A percentile compares a stretch with the other conserved stretches of the same genome.
Evolutionary conservation across 768 basidiomycete genomes (phyloP).

Genomic region (Trametes meyenii): DNA sequence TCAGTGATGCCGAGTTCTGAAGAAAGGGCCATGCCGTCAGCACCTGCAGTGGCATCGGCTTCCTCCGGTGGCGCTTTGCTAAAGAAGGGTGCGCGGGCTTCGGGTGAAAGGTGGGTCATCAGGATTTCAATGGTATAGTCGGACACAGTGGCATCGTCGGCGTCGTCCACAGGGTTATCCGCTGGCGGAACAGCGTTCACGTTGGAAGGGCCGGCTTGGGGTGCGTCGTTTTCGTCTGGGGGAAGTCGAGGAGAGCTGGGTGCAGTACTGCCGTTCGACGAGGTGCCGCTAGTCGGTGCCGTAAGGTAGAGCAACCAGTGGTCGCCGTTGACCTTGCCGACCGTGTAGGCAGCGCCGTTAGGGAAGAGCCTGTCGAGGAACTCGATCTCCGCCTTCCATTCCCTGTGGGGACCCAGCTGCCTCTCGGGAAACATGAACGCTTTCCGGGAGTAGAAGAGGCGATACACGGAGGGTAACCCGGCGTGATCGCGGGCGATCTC

Average conservation of each 20-base stretch:
- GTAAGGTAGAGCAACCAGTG: constrained; percentile 98
- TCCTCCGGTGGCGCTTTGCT: constrained; percentile 45
- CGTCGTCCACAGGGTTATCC: constrained; percentile 23
- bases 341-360: constrained; percentile 90
- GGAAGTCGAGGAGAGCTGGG: constrained; percentile 30
- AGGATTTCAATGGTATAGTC: constrained; percentile 98
- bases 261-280: constrained; percentile 20
- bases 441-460: constrained; percentile 98
- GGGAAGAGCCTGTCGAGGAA: constrained; percentile 90
- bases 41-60: constrained; percentile 14
- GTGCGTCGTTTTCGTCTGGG: constrained; percentile 26
- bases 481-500: constrained; percentile 82
- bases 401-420: constrained; percentile 88
- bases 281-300: constrained; percentile 46
- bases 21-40: constrained; percentile 64
- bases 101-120: constrained; percentile 86
- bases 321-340: constrained; percentile 97
- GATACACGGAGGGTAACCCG: constrained; percentile 69
- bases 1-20: constrained; percentile 74
- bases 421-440: constrained; percentile 99
- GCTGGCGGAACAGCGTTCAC: constrained; percentile 2
- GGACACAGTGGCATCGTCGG: constrained; percentile 38
- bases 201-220: constrained; percentile 19
- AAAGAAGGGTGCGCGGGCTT: constrained; percentile 81
- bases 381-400: constrained; percentile 92